Evolutionary conservation across 1,284 basidiomycete genomes (phyloP).

Genomic region (Athelia psychrophila): DNA sequence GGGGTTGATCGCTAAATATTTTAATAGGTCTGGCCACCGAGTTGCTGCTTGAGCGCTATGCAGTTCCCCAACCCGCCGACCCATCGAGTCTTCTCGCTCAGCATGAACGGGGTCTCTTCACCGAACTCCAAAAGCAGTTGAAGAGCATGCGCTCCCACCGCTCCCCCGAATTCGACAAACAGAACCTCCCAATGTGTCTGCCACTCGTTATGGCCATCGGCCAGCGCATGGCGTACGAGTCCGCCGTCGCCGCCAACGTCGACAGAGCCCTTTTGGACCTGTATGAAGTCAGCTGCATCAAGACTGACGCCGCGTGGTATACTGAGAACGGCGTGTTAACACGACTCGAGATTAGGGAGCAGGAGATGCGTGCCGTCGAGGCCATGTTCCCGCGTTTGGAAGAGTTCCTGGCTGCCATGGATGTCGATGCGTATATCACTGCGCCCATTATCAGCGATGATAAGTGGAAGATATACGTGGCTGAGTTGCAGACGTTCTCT

Average conservation of each 20-base stretch:
- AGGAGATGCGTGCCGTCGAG: constrained; percentile 10
- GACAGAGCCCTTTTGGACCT: constrained; percentile 15
- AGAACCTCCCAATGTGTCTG: constrained; percentile 22
- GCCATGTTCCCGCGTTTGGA: not conserved
- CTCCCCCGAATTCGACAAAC: constrained; percentile 11
- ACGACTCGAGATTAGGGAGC: constrained; percentile 4
- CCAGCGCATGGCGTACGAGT: constrained; percentile 27
- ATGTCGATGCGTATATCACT: constrained; percentile 9
- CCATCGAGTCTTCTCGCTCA: constrained; percentile 15
- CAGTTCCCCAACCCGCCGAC: constrained; percentile 12
- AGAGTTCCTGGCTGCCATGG: too few species aligned
- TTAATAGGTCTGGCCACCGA: constrained; percentile 11
- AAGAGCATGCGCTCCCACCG: constrained; percentile 8
- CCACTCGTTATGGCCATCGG: constrained; percentile 24
- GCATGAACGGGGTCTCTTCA: constrained; percentile 12
- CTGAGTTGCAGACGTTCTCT: not conserved
- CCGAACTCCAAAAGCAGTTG: not conserved
- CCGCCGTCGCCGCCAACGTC: constrained; percentile 19
- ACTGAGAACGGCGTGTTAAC: constrained; percentile 13
- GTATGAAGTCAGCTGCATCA: constrained; percentile 18
- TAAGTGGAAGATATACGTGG: constrained; percentile 8
- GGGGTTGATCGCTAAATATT: too few species aligned
- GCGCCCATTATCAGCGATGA: constrained; percentile 20
- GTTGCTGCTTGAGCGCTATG: constrained; percentile 13
- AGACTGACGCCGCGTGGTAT: constrained; percentile 23